Conservation (phyloP, 768 basidiomycete species). For the Amanita pseudoporphyria region DNA sequence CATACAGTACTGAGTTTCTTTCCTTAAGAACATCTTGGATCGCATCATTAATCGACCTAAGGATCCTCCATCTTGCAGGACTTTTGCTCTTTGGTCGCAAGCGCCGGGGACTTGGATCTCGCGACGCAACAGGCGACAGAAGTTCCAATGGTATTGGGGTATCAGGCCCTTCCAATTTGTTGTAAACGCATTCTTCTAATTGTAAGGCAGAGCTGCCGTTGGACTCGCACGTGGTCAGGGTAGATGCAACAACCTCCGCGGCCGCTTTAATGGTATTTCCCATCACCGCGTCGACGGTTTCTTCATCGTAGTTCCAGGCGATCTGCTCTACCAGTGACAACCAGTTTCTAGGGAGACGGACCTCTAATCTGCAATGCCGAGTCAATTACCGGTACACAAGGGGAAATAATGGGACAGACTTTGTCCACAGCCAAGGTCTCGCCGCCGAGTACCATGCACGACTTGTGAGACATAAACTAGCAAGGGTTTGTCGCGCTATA, state of each 20-base stretch:
- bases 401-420: slow-evolving; percentile 22
- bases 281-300: slow-evolving; percentile 55
- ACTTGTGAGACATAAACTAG: slow-evolving; percentile 67
- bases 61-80: slow-evolving; percentile 76
- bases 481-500: slow-evolving; percentile 52
- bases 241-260: slow-evolving; percentile 44
- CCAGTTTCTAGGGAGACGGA: slow-evolving; percentile 79
- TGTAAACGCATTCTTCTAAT: slow-evolving; percentile 54
- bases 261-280: slow-evolving; percentile 60
- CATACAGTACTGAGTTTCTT: slow-evolving; percentile 60
- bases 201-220: slow-evolving; percentile 35
- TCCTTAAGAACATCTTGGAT: slow-evolving; percentile 61
- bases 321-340: slow-evolving; percentile 74
- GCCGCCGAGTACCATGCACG: slow-evolving; percentile 73
- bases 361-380: slow-evolving; percentile 41
- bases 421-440: slow-evolving; percentile 84
- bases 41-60: slow-evolving; percentile 71
- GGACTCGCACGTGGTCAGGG: slow-evolving; percentile 28
- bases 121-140: slow-evolving; percentile 70
- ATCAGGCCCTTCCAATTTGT: slow-evolving; percentile 52
- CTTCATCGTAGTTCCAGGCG: slow-evolving; percentile 61
- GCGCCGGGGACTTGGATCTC: slow-evolving; percentile 75
- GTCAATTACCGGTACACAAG: not conserved
- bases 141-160: slow-evolving; percentile 65
- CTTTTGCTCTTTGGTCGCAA: slow-evolving; percentile 69